These are phyloP conservation scores for Polytolypa hystricis DNA, from an alignment of 2,329 filamentous ascomycete genomes.

Conservation along the genomic window DNA sequence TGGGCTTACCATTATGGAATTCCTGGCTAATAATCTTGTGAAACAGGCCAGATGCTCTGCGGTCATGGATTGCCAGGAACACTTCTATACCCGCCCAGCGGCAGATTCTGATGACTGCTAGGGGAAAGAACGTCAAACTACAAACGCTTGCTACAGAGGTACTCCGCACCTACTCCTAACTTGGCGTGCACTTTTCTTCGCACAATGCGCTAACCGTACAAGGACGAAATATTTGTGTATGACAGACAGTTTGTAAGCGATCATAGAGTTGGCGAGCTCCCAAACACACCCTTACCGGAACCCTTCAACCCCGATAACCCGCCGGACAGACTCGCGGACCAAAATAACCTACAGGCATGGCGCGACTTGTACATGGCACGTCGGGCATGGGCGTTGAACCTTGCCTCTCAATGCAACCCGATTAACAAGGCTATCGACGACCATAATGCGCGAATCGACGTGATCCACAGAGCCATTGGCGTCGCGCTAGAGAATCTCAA, in stretches of 20 bases:
- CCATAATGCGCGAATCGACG: constrained; percentile 31
- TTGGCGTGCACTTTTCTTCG: not conserved
- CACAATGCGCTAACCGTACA: constrained; percentile 9
- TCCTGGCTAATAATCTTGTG: constrained; percentile 13
- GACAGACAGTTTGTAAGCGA: constrained; percentile 60
- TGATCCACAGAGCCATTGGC: constrained; percentile 61
- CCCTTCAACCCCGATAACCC: constrained; percentile 49
- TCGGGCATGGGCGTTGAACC: constrained; percentile 62
- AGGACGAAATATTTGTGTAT: constrained; percentile 88
- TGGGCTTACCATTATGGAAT: no score
- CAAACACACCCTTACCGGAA: constrained; percentile 42
- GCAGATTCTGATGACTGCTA: constrained; percentile 76
- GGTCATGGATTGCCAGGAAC: constrained; percentile 64
- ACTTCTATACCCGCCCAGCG: constrained; percentile 63
- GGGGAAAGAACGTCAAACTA: constrained; percentile 72
- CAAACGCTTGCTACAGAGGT: constrained; percentile 74
- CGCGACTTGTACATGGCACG: constrained; percentile 73
- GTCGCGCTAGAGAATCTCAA: constrained; percentile 70
- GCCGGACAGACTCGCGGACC: constrained; percentile 73
- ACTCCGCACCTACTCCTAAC: constrained; percentile 10
- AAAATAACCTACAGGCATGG: constrained; percentile 78
- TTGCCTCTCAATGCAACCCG: constrained; percentile 57
- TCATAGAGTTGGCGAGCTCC: constrained; percentile 37
- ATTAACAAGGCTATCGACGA: constrained; percentile 54
- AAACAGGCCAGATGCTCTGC: constrained; percentile 68